These are phyloP conservation scores for Zygotorulaspora sp. DNA, from an alignment of 805 yeast species.

Conservation along the genomic window DNA sequence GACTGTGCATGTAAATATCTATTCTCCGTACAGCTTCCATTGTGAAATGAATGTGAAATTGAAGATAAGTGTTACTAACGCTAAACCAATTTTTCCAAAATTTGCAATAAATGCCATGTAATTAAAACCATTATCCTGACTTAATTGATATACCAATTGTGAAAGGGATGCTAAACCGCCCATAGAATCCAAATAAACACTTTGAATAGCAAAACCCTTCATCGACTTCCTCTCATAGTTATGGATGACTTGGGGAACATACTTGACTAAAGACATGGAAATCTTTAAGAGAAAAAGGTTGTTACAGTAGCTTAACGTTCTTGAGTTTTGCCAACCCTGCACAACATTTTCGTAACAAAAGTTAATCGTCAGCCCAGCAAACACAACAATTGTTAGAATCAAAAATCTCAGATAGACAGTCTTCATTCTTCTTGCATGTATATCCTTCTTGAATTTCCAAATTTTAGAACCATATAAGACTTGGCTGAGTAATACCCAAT, in stretches of 20 bases:
- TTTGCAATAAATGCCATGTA: slow-evolving; percentile 30
- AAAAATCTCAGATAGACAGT: slow-evolving; percentile 23
- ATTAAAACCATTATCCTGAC: slow-evolving; percentile 21
- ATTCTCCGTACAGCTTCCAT: slow-evolving; percentile 29
- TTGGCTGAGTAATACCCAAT: slow-evolving; percentile 41
- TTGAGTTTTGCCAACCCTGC: slow-evolving; percentile 23
- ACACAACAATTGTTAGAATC: slow-evolving; percentile 15
- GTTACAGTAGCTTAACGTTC: slow-evolving; percentile 26
- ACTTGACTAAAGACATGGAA: slow-evolving; percentile 46
- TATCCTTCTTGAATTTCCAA: slow-evolving; percentile 35
- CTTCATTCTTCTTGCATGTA: slow-evolving; percentile 23
- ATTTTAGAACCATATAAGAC: slow-evolving; percentile 33
- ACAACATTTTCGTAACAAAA: slow-evolving; percentile 12
- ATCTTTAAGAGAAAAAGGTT: slow-evolving; percentile 39
- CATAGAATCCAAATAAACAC: slow-evolving; percentile 35
- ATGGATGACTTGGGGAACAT: slow-evolving; percentile 80
- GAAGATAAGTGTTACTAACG: slow-evolving; percentile 38
- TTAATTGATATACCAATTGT: slow-evolving; percentile 26
- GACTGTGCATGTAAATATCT: background rate
- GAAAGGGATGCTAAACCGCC: slow-evolving; percentile 36
- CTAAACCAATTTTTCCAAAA: slow-evolving; percentile 40
- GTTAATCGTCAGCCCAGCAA: slow-evolving; percentile 14
- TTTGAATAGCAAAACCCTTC: slow-evolving; percentile 75
- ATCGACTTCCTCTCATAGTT: slow-evolving; percentile 76
- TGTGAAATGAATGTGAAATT: slow-evolving; percentile 39